Base-by-base conservation (phyloP, 2,329 filamentous ascomycete genomes). In the Phyllosticta ampelicida region DNA sequence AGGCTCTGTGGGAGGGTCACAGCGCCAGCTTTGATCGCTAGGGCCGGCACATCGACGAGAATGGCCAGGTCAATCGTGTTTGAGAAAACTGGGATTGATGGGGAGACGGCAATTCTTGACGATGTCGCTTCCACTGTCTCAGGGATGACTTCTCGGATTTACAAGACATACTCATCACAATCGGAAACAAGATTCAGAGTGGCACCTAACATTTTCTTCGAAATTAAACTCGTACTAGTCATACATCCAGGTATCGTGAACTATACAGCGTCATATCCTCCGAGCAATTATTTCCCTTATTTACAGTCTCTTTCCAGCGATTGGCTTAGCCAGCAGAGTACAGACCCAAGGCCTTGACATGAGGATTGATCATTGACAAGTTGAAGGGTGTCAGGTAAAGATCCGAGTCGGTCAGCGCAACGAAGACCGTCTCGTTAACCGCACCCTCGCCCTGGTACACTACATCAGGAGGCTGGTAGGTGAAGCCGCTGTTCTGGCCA, bases 391-490 rank as follows among this genome's bases (percentile, higher is more conserved):
- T 91, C 2, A 91, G 78, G 61, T 77, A 83, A 0, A 85, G 63
- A 62, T 90, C 80, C 0, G 70, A 68, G 65, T 92, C 88, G 0
- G 88, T 92, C 10, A 95, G 67, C 0, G 84, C 86, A 52, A 95
- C 74, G 67, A 92, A 94, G 72, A 90, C 86, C 3, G 89, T 94
- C 0, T 82, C 86, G 63, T 94, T 94, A 54, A 87, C 77, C 1
- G 82, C 81, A 0, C 85, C 85, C 58, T 90, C 85, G 0, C 83
- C 81, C 60, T 79, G 76, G 67, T 79, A 94, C 0, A 87, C 86
- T 44, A 81, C 80, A 6, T 80, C 75, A 63, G 86, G 81, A 0
- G 89, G 89, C 76, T 95, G 88, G 61, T 85, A 82, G 0, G 88
- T 89, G 67, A 77, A 86, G 0, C 85, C 87, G 2, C 74, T 74